Evolutionary conservation across 169 alveolate species (phyloP).

Genomic region (Cryptosporidium baileyi): DNA sequence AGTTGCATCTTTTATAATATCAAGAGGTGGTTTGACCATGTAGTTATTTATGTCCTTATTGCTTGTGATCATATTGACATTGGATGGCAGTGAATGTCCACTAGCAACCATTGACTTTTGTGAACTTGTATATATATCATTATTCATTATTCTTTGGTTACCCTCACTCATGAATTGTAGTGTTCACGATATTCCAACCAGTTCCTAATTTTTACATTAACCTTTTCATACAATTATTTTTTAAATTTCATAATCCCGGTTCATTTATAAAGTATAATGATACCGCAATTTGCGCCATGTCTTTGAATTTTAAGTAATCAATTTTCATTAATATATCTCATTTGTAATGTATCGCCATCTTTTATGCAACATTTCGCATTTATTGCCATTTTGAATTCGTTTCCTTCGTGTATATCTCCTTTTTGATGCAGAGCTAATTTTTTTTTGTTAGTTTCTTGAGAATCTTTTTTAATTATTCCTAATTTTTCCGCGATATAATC

Average conservation of each 20-base stretch:
- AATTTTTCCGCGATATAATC: constrained; percentile 35
- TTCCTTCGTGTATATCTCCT: neutral
- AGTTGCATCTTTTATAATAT: neutral
- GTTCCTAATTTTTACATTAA: neutral
- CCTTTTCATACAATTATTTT: no score
- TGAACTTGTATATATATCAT: constrained; percentile 25
- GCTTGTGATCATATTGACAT: neutral
- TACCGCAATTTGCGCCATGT: no score
- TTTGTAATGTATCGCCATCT: constrained; percentile 14
- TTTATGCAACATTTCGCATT: neutral
- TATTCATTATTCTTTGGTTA: constrained; percentile 33
- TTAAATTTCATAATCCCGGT: no score
- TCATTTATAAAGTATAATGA: no score
- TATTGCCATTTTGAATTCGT: neutral
- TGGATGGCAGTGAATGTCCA: constrained; percentile 2
- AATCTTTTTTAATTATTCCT: neutral
- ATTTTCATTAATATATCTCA: no score
- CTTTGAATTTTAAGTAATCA: no score
- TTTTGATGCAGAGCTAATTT: neutral
- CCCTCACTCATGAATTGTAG: constrained; percentile 15
- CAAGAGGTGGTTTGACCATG: neutral
- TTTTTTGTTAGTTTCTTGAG: neutral
- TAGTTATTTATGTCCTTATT: neutral
- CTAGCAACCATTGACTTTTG: constrained; percentile 18
- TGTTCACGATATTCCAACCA: neutral